These are phyloP conservation scores for Tricholoma hemisulphureum DNA, from an alignment of 768 basidiomycete species.

Conservation along the genomic window DNA sequence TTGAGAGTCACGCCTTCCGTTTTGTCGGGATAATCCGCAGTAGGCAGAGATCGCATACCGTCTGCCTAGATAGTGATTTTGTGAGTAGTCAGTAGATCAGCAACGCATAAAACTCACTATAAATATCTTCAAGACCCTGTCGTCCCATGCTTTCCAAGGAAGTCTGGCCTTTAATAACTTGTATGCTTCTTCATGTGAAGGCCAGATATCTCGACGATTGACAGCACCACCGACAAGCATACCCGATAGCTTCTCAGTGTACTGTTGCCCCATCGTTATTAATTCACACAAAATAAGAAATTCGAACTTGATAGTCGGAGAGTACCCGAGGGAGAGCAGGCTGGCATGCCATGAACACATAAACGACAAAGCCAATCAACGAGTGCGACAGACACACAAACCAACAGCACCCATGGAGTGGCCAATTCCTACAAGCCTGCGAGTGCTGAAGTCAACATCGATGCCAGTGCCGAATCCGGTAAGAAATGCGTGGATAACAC, in stretches of 20 bases:
- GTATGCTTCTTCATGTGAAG: conserved; percentile 48
- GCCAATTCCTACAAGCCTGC: conserved; percentile 48
- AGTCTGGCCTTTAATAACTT: conserved; percentile 34
- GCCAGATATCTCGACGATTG: conserved; percentile 51
- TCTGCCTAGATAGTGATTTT: conserved; percentile 33
- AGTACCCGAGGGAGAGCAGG: conserved; percentile 40
- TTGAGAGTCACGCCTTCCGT: conserved; percentile 49
- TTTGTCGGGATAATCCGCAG: conserved; percentile 40
- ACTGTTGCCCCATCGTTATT: conserved; percentile 34
- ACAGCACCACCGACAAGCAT: conserved; percentile 31
- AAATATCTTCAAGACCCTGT: conserved; percentile 42
- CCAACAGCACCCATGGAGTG: conserved; percentile 55
- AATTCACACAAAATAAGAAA: conserved; percentile 46
- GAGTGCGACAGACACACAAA: conserved; percentile 33
- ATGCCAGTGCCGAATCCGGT: conserved; percentile 47
- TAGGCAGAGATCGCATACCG: conserved; percentile 42
- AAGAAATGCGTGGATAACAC: conserved; percentile 47
- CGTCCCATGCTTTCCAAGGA: conserved; percentile 50
- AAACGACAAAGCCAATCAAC: not conserved
- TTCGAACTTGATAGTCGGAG: conserved; percentile 37
- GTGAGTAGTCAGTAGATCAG: not conserved
- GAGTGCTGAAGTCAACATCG: conserved; percentile 47
- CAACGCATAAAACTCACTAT: conserved; percentile 30
- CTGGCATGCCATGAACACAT: conserved; percentile 25
- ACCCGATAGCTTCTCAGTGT: conserved; percentile 7